phyloP scores from a whole-genome alignment of 768 basidiomycete species.

The Chalciporus chontae region DNA sequence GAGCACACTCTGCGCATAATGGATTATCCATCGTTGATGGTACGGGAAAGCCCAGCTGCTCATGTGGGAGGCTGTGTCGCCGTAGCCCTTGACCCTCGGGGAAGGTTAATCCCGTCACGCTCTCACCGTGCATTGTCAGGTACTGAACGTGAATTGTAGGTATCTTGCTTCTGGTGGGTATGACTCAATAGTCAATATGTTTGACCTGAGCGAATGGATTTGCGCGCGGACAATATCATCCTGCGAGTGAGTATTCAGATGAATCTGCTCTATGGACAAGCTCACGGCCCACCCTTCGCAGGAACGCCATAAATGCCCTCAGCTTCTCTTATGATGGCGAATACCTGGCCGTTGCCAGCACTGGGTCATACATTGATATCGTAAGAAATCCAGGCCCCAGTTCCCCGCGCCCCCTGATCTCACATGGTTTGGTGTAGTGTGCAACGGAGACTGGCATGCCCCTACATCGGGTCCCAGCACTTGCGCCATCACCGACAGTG shows the following conservation, averaged over 20 bases:
- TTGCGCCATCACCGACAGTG: slow-evolving; percentile 71
- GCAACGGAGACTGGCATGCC: slow-evolving; percentile 74
- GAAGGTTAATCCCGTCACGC: slow-evolving; percentile 41
- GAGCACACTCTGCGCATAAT: slow-evolving; percentile 66
- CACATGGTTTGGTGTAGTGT: slow-evolving; percentile 43
- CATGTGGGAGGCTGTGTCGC: slow-evolving; percentile 81
- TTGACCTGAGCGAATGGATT: slow-evolving; percentile 79
- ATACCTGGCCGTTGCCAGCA: slow-evolving; percentile 73
- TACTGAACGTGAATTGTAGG: slow-evolving; percentile 30
- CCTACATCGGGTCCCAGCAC: slow-evolving; percentile 70
- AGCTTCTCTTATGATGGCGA: slow-evolving; percentile 85
- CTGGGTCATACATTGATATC: slow-evolving; percentile 73
- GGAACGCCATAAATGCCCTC: slow-evolving; percentile 66
- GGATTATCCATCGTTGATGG: slow-evolving; percentile 59
- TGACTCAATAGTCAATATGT: slow-evolving; percentile 81
- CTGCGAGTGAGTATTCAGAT: slow-evolving; percentile 62
- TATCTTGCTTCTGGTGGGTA: slow-evolving; percentile 79
- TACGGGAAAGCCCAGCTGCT: slow-evolving; percentile 62
- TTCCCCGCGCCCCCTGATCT: neutral
- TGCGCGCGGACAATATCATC: slow-evolving; percentile 70
- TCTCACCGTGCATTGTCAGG: neutral
- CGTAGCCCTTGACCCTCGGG: slow-evolving; percentile 76
- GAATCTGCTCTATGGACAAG: neutral
- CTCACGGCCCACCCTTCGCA: slow-evolving; percentile 25
- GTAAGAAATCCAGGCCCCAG: slow-evolving; percentile 39